Base-by-base conservation (phyloP, 495 filamentous ascomycete genomes). In the Penicillium robsamsonii region DNA sequence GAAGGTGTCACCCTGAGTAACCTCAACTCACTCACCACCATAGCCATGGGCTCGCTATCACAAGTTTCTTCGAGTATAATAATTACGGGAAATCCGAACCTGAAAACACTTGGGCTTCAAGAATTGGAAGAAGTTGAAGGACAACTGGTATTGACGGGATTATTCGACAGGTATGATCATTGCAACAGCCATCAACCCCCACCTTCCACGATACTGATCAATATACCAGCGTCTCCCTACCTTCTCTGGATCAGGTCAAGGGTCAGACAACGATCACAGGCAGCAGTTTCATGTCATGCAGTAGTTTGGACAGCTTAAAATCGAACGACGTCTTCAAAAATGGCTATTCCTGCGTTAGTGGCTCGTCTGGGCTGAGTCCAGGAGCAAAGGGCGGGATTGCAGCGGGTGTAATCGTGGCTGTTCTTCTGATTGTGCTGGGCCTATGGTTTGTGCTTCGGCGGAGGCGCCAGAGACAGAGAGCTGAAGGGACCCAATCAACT, bases 311-410 rank as follows among this genome's bases (percentile, higher is more conserved):
- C 35, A 45, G 20, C 11, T 42, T 64, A 5, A 52, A 49, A 33
- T 63, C 60, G 12, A 29, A 63, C 2, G 51, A 50, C 9, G 65
- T 66, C 0, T 70, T 60, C 46, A 42, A 38, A 17, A 57, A 60
- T 5, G 55, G 53, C 1, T 71, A 66, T 46, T 58, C 59, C 10
- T 72, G 70, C 48, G 50, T 58, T 12, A 18, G 43, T 8, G 44
- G 18, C 41, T 42, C 46, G 5, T 50, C 60, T 1, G 38, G 45
- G 13, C 63, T 73, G 5, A 63, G 64, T 37, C 50, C 61, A 25
- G 70, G 67, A 25, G 65, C 65, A 12, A 73, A 68, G 53, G 70
- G 59, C 2, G 71, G 71, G 0, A 70, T 75, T 11, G 65, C 67
- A 18, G 58, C 66, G 8, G 68, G 54, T 5, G 66, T 68, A n/a